A percentile compares a stretch with the other conserved stretches of the same genome.
These are phyloP conservation scores for Abrus precatorius DNA, from an alignment of 306 rosid genomes.

Conservation along the genomic window DNA sequence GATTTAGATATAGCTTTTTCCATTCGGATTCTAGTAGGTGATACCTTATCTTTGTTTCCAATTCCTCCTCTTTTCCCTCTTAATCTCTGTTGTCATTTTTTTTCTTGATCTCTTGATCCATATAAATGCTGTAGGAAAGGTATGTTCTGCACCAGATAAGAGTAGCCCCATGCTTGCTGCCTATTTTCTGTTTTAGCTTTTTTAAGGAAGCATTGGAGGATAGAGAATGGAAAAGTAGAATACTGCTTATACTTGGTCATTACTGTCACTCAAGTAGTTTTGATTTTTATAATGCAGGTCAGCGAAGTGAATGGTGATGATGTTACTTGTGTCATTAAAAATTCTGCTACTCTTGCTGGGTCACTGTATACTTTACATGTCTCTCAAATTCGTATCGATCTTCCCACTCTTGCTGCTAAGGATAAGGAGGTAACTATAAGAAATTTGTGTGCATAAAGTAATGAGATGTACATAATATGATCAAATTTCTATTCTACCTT, in stretches of 20 bases:
- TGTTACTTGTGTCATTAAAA: slow-evolving; percentile 78
- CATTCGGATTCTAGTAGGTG: background rate
- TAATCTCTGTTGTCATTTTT: background rate
- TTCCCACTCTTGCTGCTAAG: slow-evolving; percentile 77
- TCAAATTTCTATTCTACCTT: slow-evolving; percentile 4
- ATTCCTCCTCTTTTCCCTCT: background rate
- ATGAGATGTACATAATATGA: slow-evolving; percentile 2
- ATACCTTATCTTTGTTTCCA: background rate
- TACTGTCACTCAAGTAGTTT: slow-evolving; percentile 6
- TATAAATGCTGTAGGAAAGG: background rate
- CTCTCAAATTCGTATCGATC: slow-evolving; percentile 77
- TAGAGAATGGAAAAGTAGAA: background rate
- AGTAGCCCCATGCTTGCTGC: slow-evolving; percentile 11
- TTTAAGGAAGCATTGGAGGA: background rate
- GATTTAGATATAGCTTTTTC: background rate
- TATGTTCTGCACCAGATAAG: slow-evolving; percentile 13
- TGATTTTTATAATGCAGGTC: slow-evolving; percentile 62
- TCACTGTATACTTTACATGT: slow-evolving; percentile 82
- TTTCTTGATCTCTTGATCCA: background rate
- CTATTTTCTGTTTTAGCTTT: slow-evolving; percentile 4
- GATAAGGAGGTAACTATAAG: slow-evolving; percentile 73
- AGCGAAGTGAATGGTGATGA: slow-evolving; percentile 74
- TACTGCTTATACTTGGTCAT: background rate
- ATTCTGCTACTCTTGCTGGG: slow-evolving; percentile 88
- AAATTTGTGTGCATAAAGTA: slow-evolving; percentile 27